Evolutionary conservation across 2,329 filamentous ascomycete genomes (phyloP), one percentile per base, ranked within the genome.

Genomic region (Fusarium compactum): DNA sequence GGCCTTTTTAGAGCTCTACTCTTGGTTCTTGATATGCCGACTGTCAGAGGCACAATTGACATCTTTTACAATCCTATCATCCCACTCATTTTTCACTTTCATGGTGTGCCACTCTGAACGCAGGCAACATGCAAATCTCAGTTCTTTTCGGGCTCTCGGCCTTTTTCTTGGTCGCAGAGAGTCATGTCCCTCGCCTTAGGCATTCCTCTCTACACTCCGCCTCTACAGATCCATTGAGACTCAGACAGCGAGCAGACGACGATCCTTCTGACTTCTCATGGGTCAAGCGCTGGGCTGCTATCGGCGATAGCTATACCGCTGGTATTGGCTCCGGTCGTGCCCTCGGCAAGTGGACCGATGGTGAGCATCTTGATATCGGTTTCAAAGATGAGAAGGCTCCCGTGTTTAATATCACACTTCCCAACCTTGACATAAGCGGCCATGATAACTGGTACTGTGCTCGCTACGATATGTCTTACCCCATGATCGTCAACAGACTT

Each of bases 371-470:
- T 0, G 47, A 53, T 18, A 18, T 58, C 11, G 14, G 3, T 14
- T 32, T 32, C 3, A 32, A 32, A 40, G 3, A 1, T 53, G 0
- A 38, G 34, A 1, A 34, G 30, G 30, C 30, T 32, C 30, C 14
- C 3, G 3, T 20, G 0, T 1, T 58, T 0, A 52, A 59, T 10
- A 53, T 63, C 0, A 46, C 27, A 0, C 6, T 59, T 0, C 60
- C 60, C 1, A 48, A 47, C 0, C 25, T 60, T 0, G 29, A 63
- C 20, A 25, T 63, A 0, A 59, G 47, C 3, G 55, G 55, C 0
- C 47, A 55, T 3, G 45, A 46, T 0, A 50, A 65, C 30, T 65
- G 46, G 50, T 62, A 51, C n/a, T 58, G 58, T 8, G 2, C 58
- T 0, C 3, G 62, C 5, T 62, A 65, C 6, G 58, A 62, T 27